Base-by-base conservation (phyloP, 1,284 basidiomycete genomes). In the Takashimella koratensis region DNA sequence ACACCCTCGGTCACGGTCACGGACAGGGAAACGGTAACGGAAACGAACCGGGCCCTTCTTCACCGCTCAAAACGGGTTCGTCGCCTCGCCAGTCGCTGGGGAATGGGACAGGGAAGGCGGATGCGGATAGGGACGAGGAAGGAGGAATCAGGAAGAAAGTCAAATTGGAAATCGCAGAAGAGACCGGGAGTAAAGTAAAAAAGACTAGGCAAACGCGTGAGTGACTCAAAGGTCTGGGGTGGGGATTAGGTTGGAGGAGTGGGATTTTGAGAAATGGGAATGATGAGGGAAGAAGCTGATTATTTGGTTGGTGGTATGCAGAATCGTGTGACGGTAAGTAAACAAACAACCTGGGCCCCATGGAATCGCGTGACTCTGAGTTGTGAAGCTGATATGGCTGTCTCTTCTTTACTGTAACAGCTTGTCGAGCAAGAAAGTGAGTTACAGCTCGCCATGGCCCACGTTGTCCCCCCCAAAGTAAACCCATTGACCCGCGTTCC, bases 201-300 rank as follows among this genome's bases (percentile, higher is more conserved):
- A 70, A 67, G 60, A 72, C 68, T 8, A 66, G 72, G 48, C 70
- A 72, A 54, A 74, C 65, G 44, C 72, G 72, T 74, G 55, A 58
- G 71, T 70, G 10, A 3, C 3, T 8, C 8, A 16, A 36, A 36
- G 16, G 30, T 36, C 8, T 36, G 10, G 16, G 30, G n/a, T n/a
- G n/a, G n/a, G n/a, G n/a, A n/a, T n/a, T n/a, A n/a, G n/a, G n/a
- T n/a, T n/a, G n/a, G n/a, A n/a, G n/a, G n/a, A n/a, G n/a, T n/a
- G n/a, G n/a, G n/a, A n/a, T n/a, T n/a, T n/a, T n/a, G n/a, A n/a
- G n/a, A n/a, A n/a, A n/a, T n/a, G n/a, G n/a, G n/a, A n/a, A n/a
- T n/a, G n/a, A n/a, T n/a, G n/a, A n/a, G n/a, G n/a, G n/a, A n/a
- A n/a, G n/a, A n/a, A n/a, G n/a, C n/a, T n/a, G n/a, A n/a, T n/a